Evolutionary conservation across 2,329 filamentous ascomycete species (phyloP), one percentile per base, ranked within the genome.

Genomic region (Penicillium sp.): DNA sequence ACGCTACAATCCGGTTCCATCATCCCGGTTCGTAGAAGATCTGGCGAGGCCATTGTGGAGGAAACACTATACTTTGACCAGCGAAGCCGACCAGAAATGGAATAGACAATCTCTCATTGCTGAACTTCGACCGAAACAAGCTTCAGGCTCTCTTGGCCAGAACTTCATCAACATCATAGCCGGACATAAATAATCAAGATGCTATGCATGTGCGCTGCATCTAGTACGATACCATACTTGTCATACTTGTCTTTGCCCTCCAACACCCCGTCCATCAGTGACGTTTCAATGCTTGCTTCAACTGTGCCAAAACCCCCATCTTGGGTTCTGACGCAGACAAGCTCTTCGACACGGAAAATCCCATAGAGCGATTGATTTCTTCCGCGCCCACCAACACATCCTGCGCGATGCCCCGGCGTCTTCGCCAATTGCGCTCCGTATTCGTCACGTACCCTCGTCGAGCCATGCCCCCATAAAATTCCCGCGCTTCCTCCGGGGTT

Each of bases 71-170:
- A n/a, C n/a, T n/a, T n/a, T n/a, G n/a, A n/a, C n/a, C 4, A 92
- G 82, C 2, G 88, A 88, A 59, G 91, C 89, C 7, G 27, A 31
- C 5, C 27, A 31, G 5, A 31, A 31, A 31, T 6, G 27, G 27
- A 31, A 31, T 31, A 1, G 27, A 31, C 27, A 31, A 6, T 9
- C 27, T 4, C 7, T 31, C 10, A 31, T 31, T 31, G 31, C 31
- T 31, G 31, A 31, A 31, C 9, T 31, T 31, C 31, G 31, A 31
- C 31, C 9, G 31, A 31, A 10, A 10, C 31, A 31, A 7, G 31
- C 31, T 31, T 10, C 31, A 10, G 9, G 9, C 31, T 31, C 31
- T 10, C 31, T 31, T 10, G 31, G 31, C 31, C 31, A 3, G 7
- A 31, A 31, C 31, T 0, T 31, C 31, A 31, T 10, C 31, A 10